Evolutionary conservation across 139 green algal genomes (phyloP).

Genomic region (Micractinium sp.): DNA sequence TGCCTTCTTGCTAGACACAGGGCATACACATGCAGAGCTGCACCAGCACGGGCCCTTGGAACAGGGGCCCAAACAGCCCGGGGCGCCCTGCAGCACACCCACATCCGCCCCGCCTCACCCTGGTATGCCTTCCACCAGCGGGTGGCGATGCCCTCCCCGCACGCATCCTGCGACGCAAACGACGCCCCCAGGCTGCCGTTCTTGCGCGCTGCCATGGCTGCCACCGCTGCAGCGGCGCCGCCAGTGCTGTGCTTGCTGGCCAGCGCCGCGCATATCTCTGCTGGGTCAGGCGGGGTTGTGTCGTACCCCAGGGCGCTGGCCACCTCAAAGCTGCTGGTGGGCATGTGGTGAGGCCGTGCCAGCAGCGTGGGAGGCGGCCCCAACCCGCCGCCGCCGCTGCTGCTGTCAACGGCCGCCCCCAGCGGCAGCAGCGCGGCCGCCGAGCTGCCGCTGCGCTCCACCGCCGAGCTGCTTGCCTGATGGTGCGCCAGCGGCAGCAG

Average conservation of each 20-base stretch:
- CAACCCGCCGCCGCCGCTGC: not conserved
- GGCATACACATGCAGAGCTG: not conserved
- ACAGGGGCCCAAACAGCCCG: not conserved
- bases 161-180: not conserved
- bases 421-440: not conserved
- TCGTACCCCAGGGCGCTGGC: constrained; percentile 10
- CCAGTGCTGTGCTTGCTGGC: not conserved
- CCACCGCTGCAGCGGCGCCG: not conserved
- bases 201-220: not conserved
- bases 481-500: not conserved
- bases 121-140: constrained; percentile 19
- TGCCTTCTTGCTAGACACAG: not conserved
- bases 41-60: not conserved
- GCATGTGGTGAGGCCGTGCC: not conserved
- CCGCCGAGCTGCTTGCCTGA: not conserved
- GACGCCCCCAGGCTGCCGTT: not conserved
- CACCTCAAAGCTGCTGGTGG: constrained; percentile 22
- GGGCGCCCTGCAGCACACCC: not conserved
- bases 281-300: not conserved
- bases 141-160: constrained; percentile 27
- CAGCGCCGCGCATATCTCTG: constrained; percentile 13
- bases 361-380: not conserved
- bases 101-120: not conserved
- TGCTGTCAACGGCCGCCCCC: not conserved
- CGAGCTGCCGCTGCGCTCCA: not conserved